Evolutionary conservation across 306 rosid species (phyloP).

Genomic region (Lathyrus sativus): DNA sequence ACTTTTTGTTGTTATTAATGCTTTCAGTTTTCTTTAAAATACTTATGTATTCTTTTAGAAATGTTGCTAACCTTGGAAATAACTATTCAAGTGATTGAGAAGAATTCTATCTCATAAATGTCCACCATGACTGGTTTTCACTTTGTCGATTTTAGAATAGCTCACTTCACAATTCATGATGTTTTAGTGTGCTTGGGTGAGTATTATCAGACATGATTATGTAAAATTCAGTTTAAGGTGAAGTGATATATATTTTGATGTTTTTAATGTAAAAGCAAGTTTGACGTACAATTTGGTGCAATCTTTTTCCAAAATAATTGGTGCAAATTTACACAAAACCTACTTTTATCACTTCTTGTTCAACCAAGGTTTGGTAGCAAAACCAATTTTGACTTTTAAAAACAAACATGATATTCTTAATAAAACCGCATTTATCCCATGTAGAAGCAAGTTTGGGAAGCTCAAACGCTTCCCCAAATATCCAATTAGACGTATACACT

Average conservation of each 20-base stretch:
- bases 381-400: conserved; percentile 1
- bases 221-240: conserved; percentile 17
- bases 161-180: conserved; percentile 16
- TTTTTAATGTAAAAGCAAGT: not conserved
- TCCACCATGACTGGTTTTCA: conserved; percentile 17
- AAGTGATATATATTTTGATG: not conserved
- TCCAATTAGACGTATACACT: conserved; percentile 13
- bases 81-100: conserved; percentile 20
- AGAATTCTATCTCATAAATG: conserved; percentile 21
- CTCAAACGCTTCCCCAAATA: conserved; percentile 7
- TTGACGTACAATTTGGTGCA: not conserved
- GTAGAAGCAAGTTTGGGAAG: conserved; percentile 7
- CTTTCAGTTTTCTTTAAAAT: conserved; percentile 16
- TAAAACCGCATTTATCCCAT: not conserved
- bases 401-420: conserved; percentile 1
- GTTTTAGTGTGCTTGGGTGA: conserved; percentile 1
- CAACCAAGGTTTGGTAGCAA: conserved; percentile 2
- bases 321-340: not conserved
- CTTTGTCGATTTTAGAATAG: conserved; percentile 17
- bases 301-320: not conserved
- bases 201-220: not conserved
- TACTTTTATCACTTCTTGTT: not conserved
- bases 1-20: conserved; percentile 27
- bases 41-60: conserved; percentile 29
- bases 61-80: conserved; percentile 6